Evolutionary conservation across 352 stramenopile species (phyloP).

Genomic region (Lagenidium giganteum): DNA sequence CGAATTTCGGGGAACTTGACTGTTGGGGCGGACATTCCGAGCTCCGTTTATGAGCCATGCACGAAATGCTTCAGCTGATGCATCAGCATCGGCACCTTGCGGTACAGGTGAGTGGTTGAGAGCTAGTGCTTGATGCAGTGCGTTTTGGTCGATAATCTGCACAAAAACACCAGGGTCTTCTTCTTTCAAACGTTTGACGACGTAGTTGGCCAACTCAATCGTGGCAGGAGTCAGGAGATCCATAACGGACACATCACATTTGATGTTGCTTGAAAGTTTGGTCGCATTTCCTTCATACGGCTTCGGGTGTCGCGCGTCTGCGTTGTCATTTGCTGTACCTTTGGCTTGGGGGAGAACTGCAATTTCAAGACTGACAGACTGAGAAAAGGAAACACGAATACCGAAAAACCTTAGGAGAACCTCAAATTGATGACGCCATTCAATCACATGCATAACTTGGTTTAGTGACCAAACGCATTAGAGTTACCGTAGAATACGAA

Average conservation of each 20-base stretch:
- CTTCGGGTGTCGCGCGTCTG: constrained; percentile 3
- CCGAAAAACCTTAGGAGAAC: no score
- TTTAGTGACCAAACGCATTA: no score
- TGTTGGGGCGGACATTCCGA: constrained; percentile 4
- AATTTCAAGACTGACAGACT: constrained; percentile 7
- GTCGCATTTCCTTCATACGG: constrained; percentile 4
- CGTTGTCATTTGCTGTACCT: constrained; percentile 1
- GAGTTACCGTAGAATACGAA: no score
- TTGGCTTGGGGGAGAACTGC: background rate
- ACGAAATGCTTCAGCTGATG: constrained; percentile 5
- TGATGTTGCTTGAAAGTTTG: constrained; percentile 8
- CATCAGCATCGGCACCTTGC: constrained; percentile 6
- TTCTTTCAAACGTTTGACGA: constrained; percentile 8
- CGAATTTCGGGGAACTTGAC: constrained; percentile 5
- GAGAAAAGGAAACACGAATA: constrained; percentile 2
- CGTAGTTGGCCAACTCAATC: constrained; percentile 8
- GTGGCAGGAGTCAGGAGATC: constrained; percentile 7
- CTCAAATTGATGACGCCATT: no score
- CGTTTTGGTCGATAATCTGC: constrained; percentile 3
- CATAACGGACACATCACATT: constrained; percentile 6
- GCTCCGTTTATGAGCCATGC: constrained; percentile 7
- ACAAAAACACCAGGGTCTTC: constrained; percentile 6
- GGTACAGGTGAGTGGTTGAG: constrained; percentile 7
- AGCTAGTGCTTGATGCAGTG: constrained; percentile 6
- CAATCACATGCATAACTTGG: no score